phyloP scores from a whole-genome alignment of 441 rosid genomes.

The Corymbia calophylla region DNA sequence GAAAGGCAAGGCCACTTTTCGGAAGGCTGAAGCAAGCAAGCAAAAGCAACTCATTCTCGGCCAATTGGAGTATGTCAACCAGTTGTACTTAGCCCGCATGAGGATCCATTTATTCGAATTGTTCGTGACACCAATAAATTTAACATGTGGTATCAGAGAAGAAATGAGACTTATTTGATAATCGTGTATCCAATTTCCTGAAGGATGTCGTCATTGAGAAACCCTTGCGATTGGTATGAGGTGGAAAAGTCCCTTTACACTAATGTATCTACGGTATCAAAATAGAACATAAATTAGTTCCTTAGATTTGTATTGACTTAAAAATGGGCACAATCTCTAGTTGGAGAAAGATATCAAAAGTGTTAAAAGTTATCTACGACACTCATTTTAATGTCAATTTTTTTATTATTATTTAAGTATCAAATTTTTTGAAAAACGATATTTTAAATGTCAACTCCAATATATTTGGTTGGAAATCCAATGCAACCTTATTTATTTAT shows the following conservation, averaged over 20 bases:
- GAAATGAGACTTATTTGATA: neutral
- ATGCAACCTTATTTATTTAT: fast-evolving
- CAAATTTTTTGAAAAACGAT: fast-evolving
- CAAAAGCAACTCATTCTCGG: neutral
- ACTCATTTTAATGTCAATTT: too few species aligned
- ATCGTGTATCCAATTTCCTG: neutral
- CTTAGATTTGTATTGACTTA: neutral
- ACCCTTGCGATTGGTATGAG: too few species aligned
- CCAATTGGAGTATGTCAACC: neutral
- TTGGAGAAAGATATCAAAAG: too few species aligned
- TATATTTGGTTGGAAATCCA: too few species aligned
- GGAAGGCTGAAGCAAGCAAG: neutral
- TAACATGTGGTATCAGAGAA: neutral
- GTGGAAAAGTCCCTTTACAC: too few species aligned
- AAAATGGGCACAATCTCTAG: neutral
- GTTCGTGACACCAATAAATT: neutral
- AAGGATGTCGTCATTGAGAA: neutral
- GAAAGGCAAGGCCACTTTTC: neutral
- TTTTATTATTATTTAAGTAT: too few species aligned
- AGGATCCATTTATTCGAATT: neutral
- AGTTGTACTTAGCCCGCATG: neutral
- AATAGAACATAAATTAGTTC: neutral
- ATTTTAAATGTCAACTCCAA: fast-evolving
- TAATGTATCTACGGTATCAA: neutral
- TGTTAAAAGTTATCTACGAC: fast-evolving